Evolutionary conservation across 768 basidiomycete species (phyloP).

Genomic region (Russula ochroleuca): DNA sequence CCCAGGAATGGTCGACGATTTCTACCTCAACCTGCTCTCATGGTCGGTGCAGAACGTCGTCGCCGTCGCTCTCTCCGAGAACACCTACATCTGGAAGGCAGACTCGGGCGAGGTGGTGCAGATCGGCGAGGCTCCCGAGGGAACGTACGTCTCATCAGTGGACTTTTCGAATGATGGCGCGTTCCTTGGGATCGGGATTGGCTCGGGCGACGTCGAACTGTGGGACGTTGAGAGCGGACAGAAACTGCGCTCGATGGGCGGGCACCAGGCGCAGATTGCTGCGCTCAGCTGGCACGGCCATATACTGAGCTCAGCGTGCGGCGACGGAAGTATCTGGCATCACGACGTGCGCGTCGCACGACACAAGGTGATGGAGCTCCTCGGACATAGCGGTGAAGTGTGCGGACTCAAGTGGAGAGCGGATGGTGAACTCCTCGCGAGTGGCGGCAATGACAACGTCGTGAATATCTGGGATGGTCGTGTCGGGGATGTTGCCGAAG

Average conservation of each 20-base stretch:
- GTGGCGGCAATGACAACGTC: conserved; percentile 97
- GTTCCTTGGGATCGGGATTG: conserved; percentile 77
- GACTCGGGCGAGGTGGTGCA: conserved; percentile 82
- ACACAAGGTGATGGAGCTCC: conserved; percentile 77
- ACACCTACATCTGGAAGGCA: conserved; percentile 92
- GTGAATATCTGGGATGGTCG: conserved; percentile 98
- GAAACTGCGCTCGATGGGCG: conserved; percentile 86
- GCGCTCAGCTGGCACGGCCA: conserved; percentile 85
- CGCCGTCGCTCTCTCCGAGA: conserved; percentile 82
- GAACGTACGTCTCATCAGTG: conserved; percentile 69
- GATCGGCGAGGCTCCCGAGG: conserved; percentile 70
- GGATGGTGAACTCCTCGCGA: conserved; percentile 91
- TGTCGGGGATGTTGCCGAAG: conserved; percentile 36
- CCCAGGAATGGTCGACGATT: conserved; percentile 90
- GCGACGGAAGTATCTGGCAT: conserved; percentile 94
- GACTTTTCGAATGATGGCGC: conserved; percentile 77
- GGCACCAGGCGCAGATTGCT: conserved; percentile 81
- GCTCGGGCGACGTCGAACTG: conserved; percentile 85
- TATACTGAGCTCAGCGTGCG: conserved; percentile 81
- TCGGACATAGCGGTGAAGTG: conserved; percentile 90
- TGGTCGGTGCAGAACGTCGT: conserved; percentile 88
- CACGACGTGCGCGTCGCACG: conserved; percentile 82
- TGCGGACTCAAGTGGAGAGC: conserved; percentile 72
- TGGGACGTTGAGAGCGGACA: conserved; percentile 83
- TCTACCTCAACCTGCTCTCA: conserved; percentile 89